These are phyloP conservation scores for Aspergillus sp. DNA, from an alignment of 2,329 filamentous ascomycete genomes.

Conservation along the genomic window DNA sequence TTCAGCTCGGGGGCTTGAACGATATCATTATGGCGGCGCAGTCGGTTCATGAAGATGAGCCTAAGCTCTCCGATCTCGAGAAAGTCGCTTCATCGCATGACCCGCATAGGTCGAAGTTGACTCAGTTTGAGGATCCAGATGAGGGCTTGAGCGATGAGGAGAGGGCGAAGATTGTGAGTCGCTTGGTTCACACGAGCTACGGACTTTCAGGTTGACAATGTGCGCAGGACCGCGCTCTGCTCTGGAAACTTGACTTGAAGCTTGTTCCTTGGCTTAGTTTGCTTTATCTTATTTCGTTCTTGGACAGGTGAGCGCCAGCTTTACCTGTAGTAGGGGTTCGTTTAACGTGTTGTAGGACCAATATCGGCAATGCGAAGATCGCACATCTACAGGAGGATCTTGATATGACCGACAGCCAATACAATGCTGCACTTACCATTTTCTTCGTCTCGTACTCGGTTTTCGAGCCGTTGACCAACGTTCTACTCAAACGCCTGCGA, in stretches of 20 bases:
- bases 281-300: constrained; percentile 49
- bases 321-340: not conserved
- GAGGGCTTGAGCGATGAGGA: constrained; percentile 68
- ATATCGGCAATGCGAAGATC: constrained; percentile 74
- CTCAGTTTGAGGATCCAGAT: constrained; percentile 59
- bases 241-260: constrained; percentile 51
- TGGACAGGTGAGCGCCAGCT: constrained; percentile 37
- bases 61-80: constrained; percentile 28
- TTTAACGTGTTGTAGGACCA: constrained; percentile 54
- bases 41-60: constrained; percentile 18
- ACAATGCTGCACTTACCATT: constrained; percentile 76
- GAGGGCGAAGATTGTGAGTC: constrained; percentile 61
- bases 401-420: constrained; percentile 65
- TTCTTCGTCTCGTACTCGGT: constrained; percentile 87
- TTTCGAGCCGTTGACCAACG: constrained; percentile 75
- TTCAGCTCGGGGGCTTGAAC: not conserved
- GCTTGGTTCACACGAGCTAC: not conserved
- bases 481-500: constrained; percentile 74
- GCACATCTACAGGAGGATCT: constrained; percentile 64
- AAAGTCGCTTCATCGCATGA: constrained; percentile 16
- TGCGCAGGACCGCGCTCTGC: constrained; percentile 46
- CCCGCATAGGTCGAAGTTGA: constrained; percentile 20
- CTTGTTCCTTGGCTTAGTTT: constrained; percentile 53
- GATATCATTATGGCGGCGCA: constrained; percentile 21
- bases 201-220: not conserved